Evolutionary conservation across 164 flowering plant genomes (phyloP).

Genomic region (Umbilicus rupestris): DNA sequence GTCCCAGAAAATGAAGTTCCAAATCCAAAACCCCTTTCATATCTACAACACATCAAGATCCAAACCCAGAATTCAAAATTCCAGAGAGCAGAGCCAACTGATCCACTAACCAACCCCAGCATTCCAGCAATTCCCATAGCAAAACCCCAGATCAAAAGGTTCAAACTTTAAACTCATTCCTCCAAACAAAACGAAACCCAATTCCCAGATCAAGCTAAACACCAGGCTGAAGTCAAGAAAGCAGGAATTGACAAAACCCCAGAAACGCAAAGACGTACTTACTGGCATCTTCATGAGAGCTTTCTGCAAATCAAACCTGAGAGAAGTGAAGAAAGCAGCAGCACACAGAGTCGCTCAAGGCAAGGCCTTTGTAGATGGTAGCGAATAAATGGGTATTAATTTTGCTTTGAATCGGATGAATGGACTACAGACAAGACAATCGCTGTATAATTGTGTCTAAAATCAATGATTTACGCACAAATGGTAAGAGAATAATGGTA

Average conservation of each 20-base stretch:
- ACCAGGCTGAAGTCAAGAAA: background rate
- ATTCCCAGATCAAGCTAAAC: conserved; percentile 3
- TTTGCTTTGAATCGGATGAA: background rate
- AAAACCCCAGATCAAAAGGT: background rate
- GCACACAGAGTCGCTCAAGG: background rate
- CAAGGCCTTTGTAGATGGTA: background rate
- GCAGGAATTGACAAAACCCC: background rate
- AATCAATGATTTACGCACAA: background rate
- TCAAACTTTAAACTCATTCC: background rate
- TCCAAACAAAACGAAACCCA: background rate
- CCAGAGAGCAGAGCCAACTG: background rate
- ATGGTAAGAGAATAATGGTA: conserved; percentile 1
- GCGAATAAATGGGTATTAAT: conserved; percentile 5
- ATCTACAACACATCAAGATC: background rate
- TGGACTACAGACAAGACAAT: conserved; percentile 5
- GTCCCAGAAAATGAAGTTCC: background rate
- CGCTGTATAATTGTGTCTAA: conserved; percentile 3
- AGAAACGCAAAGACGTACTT: conserved; percentile 5
- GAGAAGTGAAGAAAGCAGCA: background rate
- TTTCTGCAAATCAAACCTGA: background rate
- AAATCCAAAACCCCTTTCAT: too few relatives aligned
- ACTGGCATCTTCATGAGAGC: conserved; percentile 3
- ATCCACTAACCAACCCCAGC: background rate
- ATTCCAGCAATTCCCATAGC: background rate
- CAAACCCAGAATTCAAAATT: background rate